These are phyloP conservation scores for Adansonia gregorii DNA, from an alignment of 441 rosid genomes.

Conservation along the genomic window DNA sequence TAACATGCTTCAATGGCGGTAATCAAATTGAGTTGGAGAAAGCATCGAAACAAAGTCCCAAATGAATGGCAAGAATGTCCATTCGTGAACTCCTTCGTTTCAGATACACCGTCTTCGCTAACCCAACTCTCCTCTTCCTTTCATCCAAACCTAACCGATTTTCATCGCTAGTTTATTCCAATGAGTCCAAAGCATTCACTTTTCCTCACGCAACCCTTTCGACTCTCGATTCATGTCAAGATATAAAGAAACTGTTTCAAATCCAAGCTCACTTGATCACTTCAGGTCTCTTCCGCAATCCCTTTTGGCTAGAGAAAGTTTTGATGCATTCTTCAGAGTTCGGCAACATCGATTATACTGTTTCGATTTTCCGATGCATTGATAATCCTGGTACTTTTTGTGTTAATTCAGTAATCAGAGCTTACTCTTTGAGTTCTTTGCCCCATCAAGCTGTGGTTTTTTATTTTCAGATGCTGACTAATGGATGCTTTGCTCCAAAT, in stretches of 20 bases:
- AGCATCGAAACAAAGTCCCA: conserved; percentile 28
- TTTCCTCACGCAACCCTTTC: conserved; percentile 36
- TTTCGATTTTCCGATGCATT: conserved; percentile 48
- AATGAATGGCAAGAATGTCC: conserved; percentile 71
- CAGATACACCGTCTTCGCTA: conserved; percentile 30
- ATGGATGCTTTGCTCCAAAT: conserved; percentile 58
- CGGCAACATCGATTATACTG: conserved; percentile 45
- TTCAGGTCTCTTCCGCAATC: conserved; percentile 51
- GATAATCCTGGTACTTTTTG: conserved; percentile 43
- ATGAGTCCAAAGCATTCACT: conserved; percentile 27
- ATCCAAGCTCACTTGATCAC: conserved; percentile 62
- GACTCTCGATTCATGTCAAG: conserved; percentile 39
- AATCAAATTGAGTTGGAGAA: conserved; percentile 10
- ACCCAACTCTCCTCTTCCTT: conserved; percentile 20
- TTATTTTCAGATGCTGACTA: conserved; percentile 47
- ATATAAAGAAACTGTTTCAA: conserved; percentile 47
- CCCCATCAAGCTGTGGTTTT: conserved; percentile 48
- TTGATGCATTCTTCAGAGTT: conserved; percentile 51
- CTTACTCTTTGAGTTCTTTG: conserved; percentile 49
- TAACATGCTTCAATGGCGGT: conserved; percentile 35
- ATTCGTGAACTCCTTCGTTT: conserved; percentile 46
- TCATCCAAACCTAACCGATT: conserved; percentile 1
- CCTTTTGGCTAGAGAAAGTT: conserved; percentile 53
- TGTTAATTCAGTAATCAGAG: conserved; percentile 52
- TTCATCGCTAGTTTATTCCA: conserved; percentile 23